These are phyloP conservation scores for Penicillium flavigenum DNA, from an alignment of 495 filamentous ascomycete genomes.

Conservation along the genomic window DNA sequence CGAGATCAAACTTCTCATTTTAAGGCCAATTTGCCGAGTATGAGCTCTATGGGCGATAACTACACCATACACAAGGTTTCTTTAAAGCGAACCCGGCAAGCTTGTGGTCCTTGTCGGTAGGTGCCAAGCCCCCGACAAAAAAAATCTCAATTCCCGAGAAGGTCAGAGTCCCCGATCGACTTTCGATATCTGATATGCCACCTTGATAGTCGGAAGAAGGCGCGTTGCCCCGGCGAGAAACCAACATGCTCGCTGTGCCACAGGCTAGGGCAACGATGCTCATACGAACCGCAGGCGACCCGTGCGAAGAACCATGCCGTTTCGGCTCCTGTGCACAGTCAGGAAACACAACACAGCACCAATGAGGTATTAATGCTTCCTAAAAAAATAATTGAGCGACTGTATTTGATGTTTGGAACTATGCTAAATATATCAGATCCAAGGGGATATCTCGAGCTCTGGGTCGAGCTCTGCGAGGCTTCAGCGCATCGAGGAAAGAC, in stretches of 20 bases:
- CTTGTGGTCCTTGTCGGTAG: slow-evolving; percentile 42
- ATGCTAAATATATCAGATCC: neutral
- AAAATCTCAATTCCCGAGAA: neutral
- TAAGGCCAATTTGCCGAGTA: slow-evolving; percentile 1
- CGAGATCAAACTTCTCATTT: neutral
- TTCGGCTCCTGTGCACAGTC: neutral
- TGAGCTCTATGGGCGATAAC: slow-evolving; percentile 28
- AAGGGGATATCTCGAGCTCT: slow-evolving; percentile 1
- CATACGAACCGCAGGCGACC: slow-evolving; percentile 28
- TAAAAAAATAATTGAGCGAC: too few relatives aligned
- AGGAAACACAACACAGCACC: neutral
- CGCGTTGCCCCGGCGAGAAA: slow-evolving; percentile 43
- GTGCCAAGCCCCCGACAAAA: slow-evolving; percentile 5
- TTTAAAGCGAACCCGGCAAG: slow-evolving; percentile 39
- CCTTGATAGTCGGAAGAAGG: slow-evolving; percentile 36
- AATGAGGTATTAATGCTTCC: neutral
- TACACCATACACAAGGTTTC: slow-evolving; percentile 34
- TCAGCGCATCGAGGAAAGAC: slow-evolving; percentile 26
- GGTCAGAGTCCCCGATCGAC: neutral
- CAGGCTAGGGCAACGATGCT: slow-evolving; percentile 35
- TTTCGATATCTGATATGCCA: neutral
- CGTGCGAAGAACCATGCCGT: neutral
- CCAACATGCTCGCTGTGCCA: slow-evolving; percentile 39
- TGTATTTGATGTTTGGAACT: neutral
- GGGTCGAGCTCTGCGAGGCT: slow-evolving; percentile 14